Base-by-base conservation (phyloP, 768 basidiomycete genomes). In the Leccinum barrowsii region DNA sequence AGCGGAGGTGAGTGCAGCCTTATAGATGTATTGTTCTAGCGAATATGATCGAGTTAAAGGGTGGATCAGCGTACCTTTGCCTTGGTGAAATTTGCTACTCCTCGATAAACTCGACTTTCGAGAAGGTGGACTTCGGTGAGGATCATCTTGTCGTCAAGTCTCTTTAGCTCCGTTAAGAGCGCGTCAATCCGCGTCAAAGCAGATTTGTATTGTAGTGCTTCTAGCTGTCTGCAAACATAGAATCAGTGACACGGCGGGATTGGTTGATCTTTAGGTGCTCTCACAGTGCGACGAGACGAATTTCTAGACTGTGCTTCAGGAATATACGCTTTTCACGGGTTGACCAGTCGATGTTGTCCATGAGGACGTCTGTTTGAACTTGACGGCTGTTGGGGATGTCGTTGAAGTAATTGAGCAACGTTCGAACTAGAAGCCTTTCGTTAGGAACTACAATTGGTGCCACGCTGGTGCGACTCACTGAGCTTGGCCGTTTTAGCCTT, bases 401-500 rank as follows among this genome's bases (percentile, higher is more conserved):
- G 42, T 77, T 80, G 79, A 99, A 98, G 77, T 88, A 89, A 72
- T 90, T 90, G 66, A 98, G 90, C 48, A 99, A 81, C 12, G 94
- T 96, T 46, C 96, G 87, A 75, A 98, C 94, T 97, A 61, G 22
- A 60, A 1, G 49, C 11, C 17, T 22, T 21, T 50, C 22, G 49
- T 60, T 11, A 52, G 54, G 3, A 35, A 17, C 50, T 26, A 44
- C 21, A 22, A 10, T 21, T 8, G 22, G 7, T 7, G 22, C 12
- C 0, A 2, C n/a, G 17, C 50, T 1, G 24, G 46, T 32, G 15
- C 21, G 26, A 51, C 59, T 65, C 61, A 94, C 94, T 96, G 62
- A 98, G 85, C 76, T 96, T 96, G 3, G 94, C 94, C 0, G 96
- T 97, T 75, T 98, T 97, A 1, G 94, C 95, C 74, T 98, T 98